Evolutionary conservation across 1,139 yeast genomes (phyloP).

Genomic region (Arxiozyma bovina): DNA sequence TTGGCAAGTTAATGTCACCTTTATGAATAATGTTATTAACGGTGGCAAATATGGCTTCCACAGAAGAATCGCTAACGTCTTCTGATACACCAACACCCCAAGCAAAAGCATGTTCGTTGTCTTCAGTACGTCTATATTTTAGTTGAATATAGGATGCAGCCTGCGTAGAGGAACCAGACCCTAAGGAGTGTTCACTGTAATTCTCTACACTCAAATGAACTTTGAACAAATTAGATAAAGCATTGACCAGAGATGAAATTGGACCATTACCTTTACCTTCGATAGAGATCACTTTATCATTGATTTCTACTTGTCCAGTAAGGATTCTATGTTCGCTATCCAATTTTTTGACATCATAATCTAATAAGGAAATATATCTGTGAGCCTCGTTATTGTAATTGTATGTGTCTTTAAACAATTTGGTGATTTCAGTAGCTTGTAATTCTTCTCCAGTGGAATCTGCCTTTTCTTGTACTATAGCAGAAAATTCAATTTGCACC

Average conservation of each 20-base stretch:
- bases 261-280: slow-evolving; percentile 90
- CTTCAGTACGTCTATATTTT: slow-evolving; percentile 36
- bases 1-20: slow-evolving; percentile 12
- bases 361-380: slow-evolving; percentile 36
- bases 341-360: slow-evolving; percentile 39
- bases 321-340: slow-evolving; percentile 40
- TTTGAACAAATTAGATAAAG: slow-evolving; percentile 52
- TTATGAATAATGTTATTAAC: slow-evolving; percentile 41
- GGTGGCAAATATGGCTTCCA: slow-evolving; percentile 69
- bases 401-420: slow-evolving; percentile 64
- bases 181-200: slow-evolving; percentile 89
- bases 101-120: slow-evolving; percentile 41
- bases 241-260: slow-evolving; percentile 80
- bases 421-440: slow-evolving; percentile 64
- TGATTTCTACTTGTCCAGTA: slow-evolving; percentile 40
- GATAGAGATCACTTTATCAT: slow-evolving; percentile 42
- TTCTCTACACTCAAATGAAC: slow-evolving; percentile 63
- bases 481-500: slow-evolving; percentile 83
- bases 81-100: slow-evolving; percentile 96
- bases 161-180: slow-evolving; percentile 72
- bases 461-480: slow-evolving; percentile 71
- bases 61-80: slow-evolving; percentile 87
- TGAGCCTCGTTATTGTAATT: slow-evolving; percentile 43
- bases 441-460: slow-evolving; percentile 82
- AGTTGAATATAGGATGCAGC: slow-evolving; percentile 87